Percentiles rank a stretch among this genome's conserved stretches.
These are phyloP conservation scores for Trichoderma sp. DNA, from an alignment of 2,329 filamentous ascomycete genomes.

Conservation along the genomic window DNA sequence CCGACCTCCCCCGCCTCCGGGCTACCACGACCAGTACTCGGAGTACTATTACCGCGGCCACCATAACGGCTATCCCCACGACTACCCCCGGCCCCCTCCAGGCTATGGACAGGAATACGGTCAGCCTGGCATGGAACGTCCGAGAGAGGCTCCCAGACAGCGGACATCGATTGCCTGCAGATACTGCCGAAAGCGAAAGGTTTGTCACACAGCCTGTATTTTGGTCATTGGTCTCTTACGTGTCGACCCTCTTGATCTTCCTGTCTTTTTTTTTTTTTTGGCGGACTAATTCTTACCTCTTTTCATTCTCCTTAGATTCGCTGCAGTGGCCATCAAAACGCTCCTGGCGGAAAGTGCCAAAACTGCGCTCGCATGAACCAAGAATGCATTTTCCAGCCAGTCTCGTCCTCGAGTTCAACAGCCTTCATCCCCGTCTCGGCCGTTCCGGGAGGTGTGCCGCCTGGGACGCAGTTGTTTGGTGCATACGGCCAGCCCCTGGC, in stretches of 20 bases:
- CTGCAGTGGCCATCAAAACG: conserved; percentile 62
- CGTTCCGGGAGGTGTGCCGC: conserved; percentile 58
- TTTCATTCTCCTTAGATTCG: conserved; percentile 49
- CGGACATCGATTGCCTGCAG: conserved; percentile 62
- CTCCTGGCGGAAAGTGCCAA: conserved; percentile 60
- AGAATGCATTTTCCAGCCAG: conserved; percentile 63
- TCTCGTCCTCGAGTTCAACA: conserved; percentile 57
- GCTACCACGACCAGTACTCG: conserved; percentile 40
- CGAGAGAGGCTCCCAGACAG: conserved; percentile 54
- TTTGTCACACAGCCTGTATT: conserved; percentile 36
- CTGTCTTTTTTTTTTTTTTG: background rate
- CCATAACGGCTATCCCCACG: conserved; percentile 35
- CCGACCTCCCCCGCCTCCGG: conserved; percentile 36
- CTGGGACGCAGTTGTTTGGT: conserved; percentile 58
- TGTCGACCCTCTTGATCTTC: background rate
- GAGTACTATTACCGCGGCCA: conserved; percentile 42
- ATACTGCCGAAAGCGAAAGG: conserved; percentile 64
- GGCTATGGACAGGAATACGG: conserved; percentile 41
- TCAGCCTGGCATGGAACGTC: conserved; percentile 39
- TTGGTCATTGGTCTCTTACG: background rate
- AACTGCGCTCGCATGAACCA: conserved; percentile 64
- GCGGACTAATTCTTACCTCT: background rate
- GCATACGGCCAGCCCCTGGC: conserved; percentile 59
- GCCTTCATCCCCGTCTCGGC: conserved; percentile 62
- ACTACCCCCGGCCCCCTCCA: conserved; percentile 36